Evolutionary conservation across 306 rosid genomes (phyloP).

Genomic region (Rosa chinensis): DNA sequence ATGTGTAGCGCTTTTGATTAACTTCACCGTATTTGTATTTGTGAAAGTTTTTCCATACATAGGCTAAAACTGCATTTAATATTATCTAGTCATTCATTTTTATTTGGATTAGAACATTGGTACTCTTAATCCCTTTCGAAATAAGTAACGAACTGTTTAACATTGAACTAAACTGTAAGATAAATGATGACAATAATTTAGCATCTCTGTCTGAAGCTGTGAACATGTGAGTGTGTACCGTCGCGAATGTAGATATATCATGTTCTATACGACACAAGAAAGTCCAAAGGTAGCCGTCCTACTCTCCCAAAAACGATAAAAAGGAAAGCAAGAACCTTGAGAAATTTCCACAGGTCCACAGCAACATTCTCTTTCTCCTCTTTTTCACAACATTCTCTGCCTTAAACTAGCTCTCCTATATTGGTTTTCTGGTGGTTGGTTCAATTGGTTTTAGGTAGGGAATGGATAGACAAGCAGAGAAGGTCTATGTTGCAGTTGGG

Average conservation of each 20-base stretch:
- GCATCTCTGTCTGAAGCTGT: not conserved
- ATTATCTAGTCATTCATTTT: no score
- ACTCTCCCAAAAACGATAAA: not conserved
- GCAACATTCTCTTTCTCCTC: not conserved
- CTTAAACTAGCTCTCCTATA: not conserved
- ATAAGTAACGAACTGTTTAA: not conserved
- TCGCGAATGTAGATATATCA: conserved; percentile 22
- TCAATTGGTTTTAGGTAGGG: not conserved
- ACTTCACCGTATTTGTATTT: no score
- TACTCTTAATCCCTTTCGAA: no score
- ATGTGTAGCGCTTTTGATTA: no score
- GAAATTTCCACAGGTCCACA: not conserved
- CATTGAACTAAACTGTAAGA: not conserved
- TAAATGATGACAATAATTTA: not conserved
- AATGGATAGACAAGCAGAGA: conserved; percentile 27
- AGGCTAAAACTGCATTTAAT: no score
- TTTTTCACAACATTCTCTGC: not conserved
- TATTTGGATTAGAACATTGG: no score
- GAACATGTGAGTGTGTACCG: conserved; percentile 8
- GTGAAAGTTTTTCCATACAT: no score
- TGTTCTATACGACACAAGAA: conserved; percentile 12
- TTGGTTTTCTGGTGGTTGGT: not conserved
- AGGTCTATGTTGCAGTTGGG: conserved; percentile 32
- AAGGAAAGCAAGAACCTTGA: not conserved
- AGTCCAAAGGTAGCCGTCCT: not conserved